Percentiles rank a stretch among this genome's conserved stretches.
phyloP scores from a whole-genome alignment of 2,329 filamentous ascomycete genomes.

The Aspergillus sp. region DNA sequence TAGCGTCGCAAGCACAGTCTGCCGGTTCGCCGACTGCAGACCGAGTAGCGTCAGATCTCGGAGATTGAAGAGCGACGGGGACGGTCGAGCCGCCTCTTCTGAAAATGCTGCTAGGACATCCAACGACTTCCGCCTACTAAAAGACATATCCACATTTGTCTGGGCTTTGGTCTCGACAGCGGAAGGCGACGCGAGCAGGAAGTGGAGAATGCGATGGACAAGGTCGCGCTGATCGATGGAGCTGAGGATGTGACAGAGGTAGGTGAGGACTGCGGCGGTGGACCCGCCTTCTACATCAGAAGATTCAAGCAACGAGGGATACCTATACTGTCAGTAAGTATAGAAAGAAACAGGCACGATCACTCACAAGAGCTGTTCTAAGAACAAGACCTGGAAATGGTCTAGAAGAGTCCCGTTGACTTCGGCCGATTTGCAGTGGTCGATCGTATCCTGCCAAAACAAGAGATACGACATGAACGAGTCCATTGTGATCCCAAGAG shows the following conservation, averaged over 20 bases:
- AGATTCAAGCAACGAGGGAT: constrained; percentile 92
- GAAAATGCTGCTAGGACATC: constrained; percentile 79
- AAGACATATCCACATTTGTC: constrained; percentile 56
- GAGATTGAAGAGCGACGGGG: constrained; percentile 86
- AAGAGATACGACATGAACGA: constrained; percentile 92
- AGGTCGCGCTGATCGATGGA: constrained; percentile 90
- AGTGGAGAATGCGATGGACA: constrained; percentile 89
- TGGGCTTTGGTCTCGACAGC: constrained; percentile 35
- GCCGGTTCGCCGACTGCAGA: constrained; percentile 75
- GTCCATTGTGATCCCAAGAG: constrained; percentile 82
- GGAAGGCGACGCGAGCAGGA: constrained; percentile 74
- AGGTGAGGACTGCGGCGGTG: constrained; percentile 91
- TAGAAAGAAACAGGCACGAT: background rate
- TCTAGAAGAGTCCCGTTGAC: constrained; percentile 91
- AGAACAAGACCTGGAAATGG: constrained; percentile 94
- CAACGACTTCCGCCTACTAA: constrained; percentile 80
- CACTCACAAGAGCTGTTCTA: constrained; percentile 84
- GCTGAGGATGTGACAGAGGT: constrained; percentile 85
- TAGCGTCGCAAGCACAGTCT: constrained; percentile 85
- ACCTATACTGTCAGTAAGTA: constrained; percentile 51
- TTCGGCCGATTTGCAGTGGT: constrained; percentile 88
- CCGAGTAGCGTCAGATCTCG: constrained; percentile 88
- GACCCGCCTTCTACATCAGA: constrained; percentile 96
- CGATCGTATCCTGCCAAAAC: constrained; percentile 97
- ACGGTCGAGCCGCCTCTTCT: constrained; percentile 69